phyloP scores from a whole-genome alignment of 345 rosid genomes.

The Brassica incana region DNA sequence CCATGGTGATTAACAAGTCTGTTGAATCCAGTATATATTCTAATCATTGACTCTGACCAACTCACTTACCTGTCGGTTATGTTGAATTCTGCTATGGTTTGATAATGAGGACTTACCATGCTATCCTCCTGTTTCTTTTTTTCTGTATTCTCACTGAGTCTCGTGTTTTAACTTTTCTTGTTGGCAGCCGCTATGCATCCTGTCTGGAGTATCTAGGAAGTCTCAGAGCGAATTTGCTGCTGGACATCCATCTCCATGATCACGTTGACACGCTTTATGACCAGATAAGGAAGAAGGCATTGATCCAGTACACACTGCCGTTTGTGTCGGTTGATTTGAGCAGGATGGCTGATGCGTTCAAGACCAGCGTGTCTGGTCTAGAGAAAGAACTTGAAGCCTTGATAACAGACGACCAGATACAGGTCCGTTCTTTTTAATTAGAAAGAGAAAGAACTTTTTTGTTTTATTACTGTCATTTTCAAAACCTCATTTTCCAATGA shows the following conservation, averaged over 20 bases:
- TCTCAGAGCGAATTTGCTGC: constrained; percentile 75
- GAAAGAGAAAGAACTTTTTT: neutral
- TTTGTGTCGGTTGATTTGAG: constrained; percentile 93
- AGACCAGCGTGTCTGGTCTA: constrained; percentile 76
- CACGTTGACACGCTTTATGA: constrained; percentile 86
- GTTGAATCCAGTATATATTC: neutral
- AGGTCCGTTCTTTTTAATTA: constrained; percentile 47
- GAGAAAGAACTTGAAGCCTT: constrained; percentile 88
- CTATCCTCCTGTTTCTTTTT: neutral
- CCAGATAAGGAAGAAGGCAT: constrained; percentile 92
- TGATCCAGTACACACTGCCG: constrained; percentile 97
- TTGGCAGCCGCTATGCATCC: constrained; percentile 84
- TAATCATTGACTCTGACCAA: neutral
- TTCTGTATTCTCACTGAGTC: neutral
- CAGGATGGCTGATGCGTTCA: constrained; percentile 98
- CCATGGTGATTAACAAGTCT: neutral
- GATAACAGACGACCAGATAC: constrained; percentile 95
- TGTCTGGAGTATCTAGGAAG: constrained; percentile 91
- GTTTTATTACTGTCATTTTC: neutral
- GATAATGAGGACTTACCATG: neutral
- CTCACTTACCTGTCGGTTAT: neutral
- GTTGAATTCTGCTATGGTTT: neutral
- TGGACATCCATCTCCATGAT: constrained; percentile 92
- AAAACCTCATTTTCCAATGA: constrained; percentile 5
- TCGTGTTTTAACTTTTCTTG: neutral